Evolutionary conservation across 768 basidiomycete genomes (phyloP), one percentile per base, ranked within the genome.

Genomic region (Calocybe gangraenosa): DNA sequence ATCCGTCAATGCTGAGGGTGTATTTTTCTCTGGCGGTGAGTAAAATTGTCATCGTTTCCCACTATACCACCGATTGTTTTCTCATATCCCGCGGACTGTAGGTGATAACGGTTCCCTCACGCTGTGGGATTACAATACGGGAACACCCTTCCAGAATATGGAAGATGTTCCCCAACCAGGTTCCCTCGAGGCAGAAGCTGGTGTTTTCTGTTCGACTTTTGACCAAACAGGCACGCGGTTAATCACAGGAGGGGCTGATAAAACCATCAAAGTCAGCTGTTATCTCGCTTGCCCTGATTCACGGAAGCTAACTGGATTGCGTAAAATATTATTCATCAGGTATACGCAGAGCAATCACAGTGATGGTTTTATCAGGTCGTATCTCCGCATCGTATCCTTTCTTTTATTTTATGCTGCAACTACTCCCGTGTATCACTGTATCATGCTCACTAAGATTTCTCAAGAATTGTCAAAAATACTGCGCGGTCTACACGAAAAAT

Each of bases 161-260:
- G 88, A 93, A 40, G 94, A 97, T 58, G 76, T 93, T 2, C 93
- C 94, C 0, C 96, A 98, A 59, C 93, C 95, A 0, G 96, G 96
- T n/a, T 94, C 91, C 25, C 78, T 99, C 28, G 95, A 99, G 58
- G 95, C 95, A 0, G 96, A 99, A 66, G 84, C 95, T 0, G 95
- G 95, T 46, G 80, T 96, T 9, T 97, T 96, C 73, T 95, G 91
- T 61, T 96, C 93, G 13, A 94, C 92, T 13, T 99, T 98, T 66
- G 96, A 98, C 64, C 75, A 84, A 63, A 97, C 95, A 1, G 96
- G 96, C 2, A 93, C 94, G 25, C 75, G 95, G 47, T 63, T 99
- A 47, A 92, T 94, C 54, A 96, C 94, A 13, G 96, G 96, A 30
- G 88, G 94, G 3, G 96, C 96, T 9, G 96, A 98, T 71, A 99